Evolutionary conservation across 2,329 filamentous ascomycete species (phyloP), one percentile per base, ranked within the genome.

Genomic region (Ascosphaera pollenicola): DNA sequence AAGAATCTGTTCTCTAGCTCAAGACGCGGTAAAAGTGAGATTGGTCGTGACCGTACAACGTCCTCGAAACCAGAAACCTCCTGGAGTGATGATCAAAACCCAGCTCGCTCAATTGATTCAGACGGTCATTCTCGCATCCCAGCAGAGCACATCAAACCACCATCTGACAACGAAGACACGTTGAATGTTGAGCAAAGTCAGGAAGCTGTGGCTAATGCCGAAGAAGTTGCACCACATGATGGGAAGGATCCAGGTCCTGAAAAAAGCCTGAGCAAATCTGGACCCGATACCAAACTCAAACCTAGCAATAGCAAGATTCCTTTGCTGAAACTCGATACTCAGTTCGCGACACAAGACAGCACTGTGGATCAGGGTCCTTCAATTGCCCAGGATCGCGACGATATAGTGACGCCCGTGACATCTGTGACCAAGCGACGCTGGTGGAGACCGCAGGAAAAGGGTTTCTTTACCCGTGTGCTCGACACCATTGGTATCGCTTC

Each of bases 241-340:
- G 24, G 17, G 8, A 40, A 35, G 16, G 17, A 24, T 16, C 13
- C 17, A 5, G 39, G 5, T n/a, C 11, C 35, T 19, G 16, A 32
- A 32, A 4, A 32, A 32, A 4, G 37, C 19, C 17, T 15, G 10
- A 16, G 19, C 4, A 24, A 24, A 24, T 24, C 21, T 8, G 32
- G 35, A 18, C 41, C 36, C 3, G 21, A 34, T 38, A 44, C 44
- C 39, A 43, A 45, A 2, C 49, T 48, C 40, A 51, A 50, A 35
- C 39, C 46, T 3, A 54, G 53, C 44, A 48, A 46, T 39, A 46
- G 45, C 16, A 52, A 50, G 38, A 52, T 52, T 39, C 49, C 48
- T 39, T 45, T 45, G 32, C 49, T 46, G 17, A 42, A 39, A 18
- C 35, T 21, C 17, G 26, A 37, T 10, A 28, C 36, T 37, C 26